phyloP scores from a whole-genome alignment of 78 protist species.

The Dictyostelium purpureum region DNA sequence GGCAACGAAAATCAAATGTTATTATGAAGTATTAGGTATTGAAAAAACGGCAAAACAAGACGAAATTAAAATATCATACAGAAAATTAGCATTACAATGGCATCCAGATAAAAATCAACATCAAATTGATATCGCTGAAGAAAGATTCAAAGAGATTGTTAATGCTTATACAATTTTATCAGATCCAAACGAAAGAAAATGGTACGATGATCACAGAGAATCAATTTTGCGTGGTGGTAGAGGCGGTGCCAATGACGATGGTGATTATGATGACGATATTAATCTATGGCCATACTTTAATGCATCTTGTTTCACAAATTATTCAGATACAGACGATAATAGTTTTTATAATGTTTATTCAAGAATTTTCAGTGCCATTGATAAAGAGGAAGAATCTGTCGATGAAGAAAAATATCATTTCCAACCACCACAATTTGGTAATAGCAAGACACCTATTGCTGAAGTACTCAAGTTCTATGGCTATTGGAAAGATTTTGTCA shows the following conservation, averaged over 20 bases:
- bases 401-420: not conserved
- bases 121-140: constrained; percentile 74
- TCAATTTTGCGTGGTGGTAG: constrained; percentile 74
- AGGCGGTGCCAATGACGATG: constrained; percentile 63
- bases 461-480: constrained; percentile 80
- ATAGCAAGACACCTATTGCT: not conserved
- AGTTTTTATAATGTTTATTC: constrained; percentile 79
- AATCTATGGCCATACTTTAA: constrained; percentile 85
- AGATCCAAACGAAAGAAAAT: constrained; percentile 86
- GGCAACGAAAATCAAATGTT: constrained; percentile 34
- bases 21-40: constrained; percentile 88
- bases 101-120: constrained; percentile 92
- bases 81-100: constrained; percentile 84
- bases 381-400: constrained; percentile 55
- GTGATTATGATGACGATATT: constrained; percentile 54
- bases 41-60: constrained; percentile 64
- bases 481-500: constrained; percentile 80
- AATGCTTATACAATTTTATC: constrained; percentile 78
- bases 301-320: constrained; percentile 46
- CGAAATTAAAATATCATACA: constrained; percentile 85
- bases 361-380: constrained; percentile 68
- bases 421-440: constrained; percentile 82
- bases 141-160: constrained; percentile 87
- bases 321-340: constrained; percentile 49
- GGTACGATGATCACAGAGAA: constrained; percentile 88